Base-by-base conservation (phyloP, 768 basidiomycete species). In the Candolleomyces efflorescens region DNA sequence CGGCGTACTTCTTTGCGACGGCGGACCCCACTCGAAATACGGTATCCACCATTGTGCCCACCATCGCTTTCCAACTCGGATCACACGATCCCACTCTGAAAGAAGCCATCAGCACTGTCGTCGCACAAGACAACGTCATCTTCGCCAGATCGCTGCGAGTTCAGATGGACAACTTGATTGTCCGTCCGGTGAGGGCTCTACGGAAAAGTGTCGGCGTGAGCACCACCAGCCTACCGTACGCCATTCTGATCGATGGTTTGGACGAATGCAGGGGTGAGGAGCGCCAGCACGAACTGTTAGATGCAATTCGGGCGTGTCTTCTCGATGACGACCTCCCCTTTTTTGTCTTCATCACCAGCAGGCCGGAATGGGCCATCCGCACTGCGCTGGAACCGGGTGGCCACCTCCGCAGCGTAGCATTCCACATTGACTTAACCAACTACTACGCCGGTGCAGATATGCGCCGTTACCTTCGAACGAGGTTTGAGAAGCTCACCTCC, bases 1-100 rank as follows among this genome's bases (percentile, higher is more conserved):
- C 55, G 11, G 27, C 54, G 9, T 58, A 56, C 48, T 62, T 61
- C 56, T 56, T 64, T 51, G 48, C 53, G 13, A 54, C 52, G 15
- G 11, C 12, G 17, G 53, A 54, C 38, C 7, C 5, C 20, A 44
- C 54, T 7, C 27, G 52, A 3, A 60, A 62, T 36, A 48, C 58
- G 11, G 43, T 52, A 4, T 27, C 18, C 17, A 22, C 36, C 17
- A n/a, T 62, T 5, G 44, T 64, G 10, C 26, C 54, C 22, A 60
- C 60, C n/a, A 54, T 64, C 39, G 49, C 56, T 41, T 60, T 51
- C 45, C 61, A 60, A 24, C 59, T 60, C n/a, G 43, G 53, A 3
- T 17, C 38, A 12, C 24, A 38, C 6, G n/a, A 48, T 18, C 9
- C 37, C 7, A 5, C 17, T 9, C 37, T 41, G 5, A 37, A 22